Base-by-base conservation (phyloP, 1,284 basidiomycete species). In the Ustilago sp. region DNA sequence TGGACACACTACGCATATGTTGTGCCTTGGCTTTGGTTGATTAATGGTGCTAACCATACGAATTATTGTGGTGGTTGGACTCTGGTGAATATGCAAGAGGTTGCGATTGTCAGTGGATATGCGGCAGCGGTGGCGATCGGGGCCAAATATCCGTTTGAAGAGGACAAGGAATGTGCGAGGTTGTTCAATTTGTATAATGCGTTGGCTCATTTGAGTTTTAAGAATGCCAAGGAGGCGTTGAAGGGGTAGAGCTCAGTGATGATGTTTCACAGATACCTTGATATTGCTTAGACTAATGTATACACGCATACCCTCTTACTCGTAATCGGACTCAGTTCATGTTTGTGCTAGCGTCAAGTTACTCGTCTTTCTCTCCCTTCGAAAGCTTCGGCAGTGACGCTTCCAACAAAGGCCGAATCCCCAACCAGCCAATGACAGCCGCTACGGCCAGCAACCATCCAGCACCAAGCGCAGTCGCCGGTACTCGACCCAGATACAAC, bases 1-100 rank as follows among this genome's bases (percentile, higher is more conserved):
- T 90, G 89, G 89, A 89, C 90, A 9, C 90, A 90, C 82, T 91
- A 90, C 75, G 88, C 88, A 8, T 80, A 61, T 35, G 80, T 80
- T 9, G 90, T 91, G 2, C 90, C 90, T 17, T 90, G 88, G 88
- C 88, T 91, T 87, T 90, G 89, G 88, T 85, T 88, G 58, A 88
- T 91, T 72, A 91, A 91, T 75, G 89, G 89, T 17, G 89, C 88
- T 68, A 87, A 87, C 66, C 77, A 85, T 60, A 83, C 83, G 8
- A 68, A 86, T 56, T 88, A 85, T 62, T 87, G 86, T 13, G 87
- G 87, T 13, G 87, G 87, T 17, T 88, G 87, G 87, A 88, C 86
- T 6, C 81, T 77, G 19, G 67, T 66, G 77, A 89, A 90, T 79
- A 89, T 89, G 88, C 89, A 90, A 72, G 90, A 90, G 80, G 87